Base-by-base conservation (phyloP, 2,329 filamentous ascomycete species). In the Neonectria punicea region DNA sequence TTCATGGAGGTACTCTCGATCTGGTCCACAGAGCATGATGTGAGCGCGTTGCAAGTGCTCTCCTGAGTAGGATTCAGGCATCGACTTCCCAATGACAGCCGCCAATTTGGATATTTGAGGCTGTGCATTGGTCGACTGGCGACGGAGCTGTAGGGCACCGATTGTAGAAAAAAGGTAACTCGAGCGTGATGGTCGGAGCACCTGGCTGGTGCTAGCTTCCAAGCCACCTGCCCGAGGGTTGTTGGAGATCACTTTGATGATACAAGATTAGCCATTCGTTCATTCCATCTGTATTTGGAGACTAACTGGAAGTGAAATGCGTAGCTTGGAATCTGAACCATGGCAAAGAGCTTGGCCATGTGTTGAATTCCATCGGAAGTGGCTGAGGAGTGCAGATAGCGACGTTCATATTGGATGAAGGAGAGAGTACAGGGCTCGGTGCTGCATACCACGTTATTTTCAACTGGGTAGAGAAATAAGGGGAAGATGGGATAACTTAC, bases 271-370 rank as follows among this genome's bases (percentile, higher is more conserved):
- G 58, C 34, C 3, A 11, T 4, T 1, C 4, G n/a, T 10, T 30
- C 4, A 4, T 4, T 6, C 3, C 13, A 18, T 8, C 14, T 10
- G 8, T 8, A n/a, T 5, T 13, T 32, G 18, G 7, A 22, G n/a
- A 46, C 60, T 30, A 10, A 57, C 60, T 16, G 20, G 44, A 9
- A 13, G 9, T 43, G 39, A 32, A 25, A 11, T 43, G 9, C 1
- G 28, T 62, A 4, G 16, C 6, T 57, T 62, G 53, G 16, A 62
- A 62, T n/a, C 14, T 25, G 9, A 62, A n/a, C 60, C 60, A 62
- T 28, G 60, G 60, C 13, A 62, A 43, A n/a, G 53, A 57, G 16
- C n/a, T 22, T 32, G 53, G 60, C 60, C 60, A 62, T 3, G 4
- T 18, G 8, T 53, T 3, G 8, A 39, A 53, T 7, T 54, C 49